These are phyloP conservation scores for Laburnicola sp. DNA, from an alignment of 2,329 filamentous ascomycete genomes.

Conservation along the genomic window DNA sequence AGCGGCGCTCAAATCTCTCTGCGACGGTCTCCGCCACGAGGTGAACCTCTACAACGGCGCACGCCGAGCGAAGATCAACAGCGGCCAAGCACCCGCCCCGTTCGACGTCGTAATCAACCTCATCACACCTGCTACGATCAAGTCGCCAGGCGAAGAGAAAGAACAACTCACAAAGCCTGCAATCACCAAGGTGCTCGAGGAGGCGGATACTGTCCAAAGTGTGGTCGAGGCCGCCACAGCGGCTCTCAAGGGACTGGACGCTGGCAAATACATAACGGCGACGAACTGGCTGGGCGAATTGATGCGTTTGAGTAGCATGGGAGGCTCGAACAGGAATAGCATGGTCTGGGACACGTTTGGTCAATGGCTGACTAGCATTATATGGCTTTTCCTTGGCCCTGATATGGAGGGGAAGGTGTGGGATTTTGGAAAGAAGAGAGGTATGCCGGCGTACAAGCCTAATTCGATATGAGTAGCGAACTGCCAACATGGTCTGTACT, in stretches of 20 bases:
- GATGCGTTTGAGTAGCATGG: conserved; percentile 65
- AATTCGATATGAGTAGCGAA: conserved; percentile 22
- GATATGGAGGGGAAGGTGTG: conserved; percentile 61
- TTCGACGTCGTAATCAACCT: conserved; percentile 77
- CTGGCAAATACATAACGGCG: conserved; percentile 76
- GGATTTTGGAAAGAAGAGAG: conserved; percentile 61
- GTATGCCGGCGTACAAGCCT: conserved; percentile 41
- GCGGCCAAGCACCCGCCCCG: conserved; percentile 50
- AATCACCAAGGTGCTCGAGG: conserved; percentile 77
- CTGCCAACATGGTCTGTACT: not conserved
- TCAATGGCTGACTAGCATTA: conserved; percentile 57
- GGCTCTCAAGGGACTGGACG: conserved; percentile 75
- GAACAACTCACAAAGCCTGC: conserved; percentile 81
- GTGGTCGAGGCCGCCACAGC: conserved; percentile 74
- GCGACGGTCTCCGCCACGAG: conserved; percentile 83
- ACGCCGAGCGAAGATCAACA: conserved; percentile 39
- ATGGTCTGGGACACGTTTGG: conserved; percentile 58
- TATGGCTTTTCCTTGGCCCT: conserved; percentile 60
- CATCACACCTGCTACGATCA: conserved; percentile 82
- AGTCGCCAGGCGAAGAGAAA: conserved; percentile 70
- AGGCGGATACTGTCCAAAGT: conserved; percentile 76
- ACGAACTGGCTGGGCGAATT: conserved; percentile 72
- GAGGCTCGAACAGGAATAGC: conserved; percentile 58
- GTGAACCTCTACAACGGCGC: conserved; percentile 79
- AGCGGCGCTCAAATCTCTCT: conserved; percentile 78